phyloP scores from a whole-genome alignment of 2,329 filamentous ascomycete genomes.

The Aspergillus pseudoterreus region DNA sequence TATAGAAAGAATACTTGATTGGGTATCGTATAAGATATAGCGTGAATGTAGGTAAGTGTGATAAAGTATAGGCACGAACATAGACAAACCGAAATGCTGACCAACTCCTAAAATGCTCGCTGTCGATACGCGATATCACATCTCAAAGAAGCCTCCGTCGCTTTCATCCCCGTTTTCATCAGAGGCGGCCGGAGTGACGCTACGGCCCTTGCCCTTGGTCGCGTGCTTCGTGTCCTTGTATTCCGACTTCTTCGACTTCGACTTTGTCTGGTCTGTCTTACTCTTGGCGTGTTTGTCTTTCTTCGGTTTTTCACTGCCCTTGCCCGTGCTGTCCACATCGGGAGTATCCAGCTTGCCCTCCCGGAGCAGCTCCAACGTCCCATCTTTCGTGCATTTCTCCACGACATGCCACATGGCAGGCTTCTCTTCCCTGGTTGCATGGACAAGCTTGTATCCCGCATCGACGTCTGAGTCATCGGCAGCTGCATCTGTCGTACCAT shows the following conservation, averaged over 20 bases:
- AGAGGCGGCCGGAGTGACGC: constrained; percentile 7
- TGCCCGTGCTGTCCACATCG: constrained; percentile 6
- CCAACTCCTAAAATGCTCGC: constrained; percentile 20
- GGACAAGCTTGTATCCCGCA: constrained; percentile 16
- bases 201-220: not conserved
- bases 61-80: not conserved
- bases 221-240: not conserved
- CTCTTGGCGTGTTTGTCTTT: constrained; percentile 5
- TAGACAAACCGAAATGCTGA: not conserved
- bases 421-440: constrained; percentile 21
- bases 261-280: constrained; percentile 2
- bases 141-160: constrained; percentile 42
- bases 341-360: constrained; percentile 35
- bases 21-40: constrained; percentile 14
- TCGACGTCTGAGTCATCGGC: constrained; percentile 16
- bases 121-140: constrained; percentile 9
- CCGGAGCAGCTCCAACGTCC: constrained; percentile 40
- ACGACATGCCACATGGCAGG: constrained; percentile 44
- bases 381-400: constrained; percentile 43
- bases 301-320: constrained; percentile 7
- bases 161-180: constrained; percentile 25
- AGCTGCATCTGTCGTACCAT: constrained; percentile 7
- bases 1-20: constrained; percentile 2
- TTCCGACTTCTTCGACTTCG: constrained; percentile 1
- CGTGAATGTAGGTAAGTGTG: no score